Conservation (phyloP, 495 filamentous ascomycete genomes). For the Pseudomonodictys pantanalensis region DNA sequence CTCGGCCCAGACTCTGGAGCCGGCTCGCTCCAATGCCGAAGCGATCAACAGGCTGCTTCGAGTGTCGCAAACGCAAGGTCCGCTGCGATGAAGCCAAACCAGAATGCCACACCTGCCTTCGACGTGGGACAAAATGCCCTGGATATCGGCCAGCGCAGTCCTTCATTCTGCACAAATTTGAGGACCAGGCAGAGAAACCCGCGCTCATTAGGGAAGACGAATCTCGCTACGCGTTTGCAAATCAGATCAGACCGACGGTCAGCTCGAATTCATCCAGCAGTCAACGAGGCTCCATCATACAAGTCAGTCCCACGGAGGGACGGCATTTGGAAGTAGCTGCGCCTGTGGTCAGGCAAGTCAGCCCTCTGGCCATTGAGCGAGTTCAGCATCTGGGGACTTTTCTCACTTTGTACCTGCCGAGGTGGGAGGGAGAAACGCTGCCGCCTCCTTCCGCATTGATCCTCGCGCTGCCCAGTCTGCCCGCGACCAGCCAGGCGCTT, state of each 20-base stretch:
- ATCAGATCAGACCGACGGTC: neutral
- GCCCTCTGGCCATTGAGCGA: conserved; percentile 19
- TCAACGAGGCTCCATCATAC: neutral
- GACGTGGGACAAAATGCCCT: conserved; percentile 23
- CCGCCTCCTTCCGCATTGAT: conserved; percentile 28
- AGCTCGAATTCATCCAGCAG: neutral
- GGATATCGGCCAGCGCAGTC: conserved; percentile 23
- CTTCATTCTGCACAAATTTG: conserved; percentile 24
- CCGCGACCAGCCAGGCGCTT: conserved; percentile 8
- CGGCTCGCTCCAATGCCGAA: conserved; percentile 25
- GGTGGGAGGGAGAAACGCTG: conserved; percentile 5
- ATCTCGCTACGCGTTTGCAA: conserved; percentile 11
- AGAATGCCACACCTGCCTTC: conserved; percentile 26
- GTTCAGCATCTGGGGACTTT: conserved; percentile 22
- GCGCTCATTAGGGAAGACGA: conserved; percentile 25
- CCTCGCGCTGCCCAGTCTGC: conserved; percentile 8
- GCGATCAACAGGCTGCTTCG: conserved; percentile 24
- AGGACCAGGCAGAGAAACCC: conserved; percentile 4
- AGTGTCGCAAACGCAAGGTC: conserved; percentile 22
- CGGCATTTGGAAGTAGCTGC: conserved; percentile 10
- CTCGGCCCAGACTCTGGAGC: neutral
- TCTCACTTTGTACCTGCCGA: conserved; percentile 16
- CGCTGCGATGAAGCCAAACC: conserved; percentile 28
- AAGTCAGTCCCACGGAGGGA: neutral
- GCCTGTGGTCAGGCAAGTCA: conserved; percentile 13